Percentiles rank a stretch among this genome's conserved stretches.
Evolutionary conservation across 805 yeast species (phyloP).

Genomic region (Priceomyces castillae): DNA sequence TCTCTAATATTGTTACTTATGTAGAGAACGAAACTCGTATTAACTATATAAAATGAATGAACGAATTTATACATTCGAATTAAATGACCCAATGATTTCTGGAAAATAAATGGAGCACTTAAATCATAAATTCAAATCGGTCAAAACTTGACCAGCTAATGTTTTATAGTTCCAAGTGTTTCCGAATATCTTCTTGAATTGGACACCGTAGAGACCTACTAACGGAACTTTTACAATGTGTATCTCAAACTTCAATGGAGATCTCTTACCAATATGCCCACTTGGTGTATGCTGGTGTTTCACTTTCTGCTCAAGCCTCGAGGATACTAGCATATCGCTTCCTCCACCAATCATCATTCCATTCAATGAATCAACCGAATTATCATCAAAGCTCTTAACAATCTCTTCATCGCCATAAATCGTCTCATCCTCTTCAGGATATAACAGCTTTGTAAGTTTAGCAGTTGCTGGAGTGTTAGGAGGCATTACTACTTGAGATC

Average conservation of each 20-base stretch:
- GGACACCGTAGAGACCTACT: constrained; percentile 88
- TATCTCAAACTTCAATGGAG: constrained; percentile 83
- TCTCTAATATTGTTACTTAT: too few species aligned
- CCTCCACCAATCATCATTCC: constrained; percentile 49
- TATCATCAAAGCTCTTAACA: constrained; percentile 45
- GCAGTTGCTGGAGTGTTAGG: constrained; percentile 59
- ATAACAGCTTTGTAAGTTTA: constrained; percentile 27
- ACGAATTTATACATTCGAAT: neutral
- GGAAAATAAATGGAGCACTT: neutral
- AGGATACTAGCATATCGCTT: constrained; percentile 58
- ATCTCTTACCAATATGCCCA: constrained; percentile 17
- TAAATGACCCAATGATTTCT: neutral
- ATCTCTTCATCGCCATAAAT: constrained; percentile 31
- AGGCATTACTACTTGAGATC: constrained; percentile 39
- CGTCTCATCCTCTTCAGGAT: constrained; percentile 27
- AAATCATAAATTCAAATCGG: constrained; percentile 57
- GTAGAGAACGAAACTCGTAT: neutral
- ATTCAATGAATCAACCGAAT: constrained; percentile 57
- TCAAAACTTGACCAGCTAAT: constrained; percentile 78
- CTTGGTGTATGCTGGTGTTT: constrained; percentile 33
- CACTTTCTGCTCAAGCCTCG: constrained; percentile 53
- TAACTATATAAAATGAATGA: neutral
- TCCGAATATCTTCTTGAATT: constrained; percentile 89
- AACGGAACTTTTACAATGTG: constrained; percentile 90
- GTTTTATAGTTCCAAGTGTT: constrained; percentile 95